These are phyloP conservation scores for Microsporum ferrugineum DNA, from an alignment of 2,329 filamentous ascomycete species.

Conservation along the genomic window DNA sequence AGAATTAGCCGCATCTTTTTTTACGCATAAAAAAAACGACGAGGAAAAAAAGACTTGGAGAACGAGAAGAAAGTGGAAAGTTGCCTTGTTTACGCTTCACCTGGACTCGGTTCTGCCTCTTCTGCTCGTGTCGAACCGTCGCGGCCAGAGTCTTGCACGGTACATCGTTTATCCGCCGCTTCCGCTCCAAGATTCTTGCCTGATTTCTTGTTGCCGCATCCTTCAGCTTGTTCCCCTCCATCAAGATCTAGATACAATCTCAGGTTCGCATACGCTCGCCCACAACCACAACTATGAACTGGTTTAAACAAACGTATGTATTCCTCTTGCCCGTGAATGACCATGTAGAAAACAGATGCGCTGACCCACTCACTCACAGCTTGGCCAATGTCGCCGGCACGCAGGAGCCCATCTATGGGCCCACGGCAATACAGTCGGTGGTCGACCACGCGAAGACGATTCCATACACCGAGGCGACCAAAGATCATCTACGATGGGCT, in stretches of 20 bases:
- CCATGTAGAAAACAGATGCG: constrained; percentile 31
- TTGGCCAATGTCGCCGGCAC: constrained; percentile 77
- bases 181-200: background rate
- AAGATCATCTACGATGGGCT: constrained; percentile 72
- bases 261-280: background rate
- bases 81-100: background rate
- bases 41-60: background rate
- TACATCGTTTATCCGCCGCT: constrained; percentile 1
- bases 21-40: background rate
- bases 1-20: background rate
- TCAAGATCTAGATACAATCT: background rate
- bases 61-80: background rate
- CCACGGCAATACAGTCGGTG: constrained; percentile 75
- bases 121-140: background rate
- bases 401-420: constrained; percentile 90
- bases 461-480: constrained; percentile 67
- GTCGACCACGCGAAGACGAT: constrained; percentile 65
- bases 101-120: background rate
- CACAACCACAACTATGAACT: constrained; percentile 62
- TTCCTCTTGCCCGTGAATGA: background rate
- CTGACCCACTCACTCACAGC: constrained; percentile 41
- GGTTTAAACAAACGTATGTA: constrained; percentile 79
- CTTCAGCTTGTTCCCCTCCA: background rate
- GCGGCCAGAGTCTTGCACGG: background rate
- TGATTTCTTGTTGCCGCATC: background rate